Conservation (phyloP, 768 basidiomycete genomes). For the Suillus clintonianus region DNA sequence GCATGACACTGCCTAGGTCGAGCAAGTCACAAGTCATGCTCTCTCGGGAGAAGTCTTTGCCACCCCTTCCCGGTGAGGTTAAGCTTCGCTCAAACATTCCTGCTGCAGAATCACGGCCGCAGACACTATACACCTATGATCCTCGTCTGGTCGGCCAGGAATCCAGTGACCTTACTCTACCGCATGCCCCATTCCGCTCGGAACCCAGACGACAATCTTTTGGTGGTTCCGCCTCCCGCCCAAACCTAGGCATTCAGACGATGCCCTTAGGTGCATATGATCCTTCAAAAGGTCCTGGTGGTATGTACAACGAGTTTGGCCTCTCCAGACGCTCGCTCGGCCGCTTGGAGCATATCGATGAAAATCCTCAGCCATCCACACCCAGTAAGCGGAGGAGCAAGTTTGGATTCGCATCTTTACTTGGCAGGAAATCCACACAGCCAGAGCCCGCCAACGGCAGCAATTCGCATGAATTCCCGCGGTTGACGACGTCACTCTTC, state of each 20-base stretch:
- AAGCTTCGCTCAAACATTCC: slow-evolving; percentile 36
- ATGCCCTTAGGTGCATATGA: slow-evolving; percentile 44
- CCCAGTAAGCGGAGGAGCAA: slow-evolving; percentile 69
- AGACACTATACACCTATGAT: slow-evolving; percentile 66
- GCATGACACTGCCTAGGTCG: slow-evolving; percentile 30
- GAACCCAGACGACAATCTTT: slow-evolving; percentile 78
- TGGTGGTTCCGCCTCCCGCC: slow-evolving; percentile 60
- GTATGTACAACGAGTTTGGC: slow-evolving; percentile 76
- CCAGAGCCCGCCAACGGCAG: slow-evolving; percentile 34
- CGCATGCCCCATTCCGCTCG: slow-evolving; percentile 62
- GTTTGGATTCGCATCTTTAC: slow-evolving; percentile 66
- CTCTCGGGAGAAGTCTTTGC: slow-evolving; percentile 72
- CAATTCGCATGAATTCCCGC: slow-evolving; percentile 49
- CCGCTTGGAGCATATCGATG: slow-evolving; percentile 33
- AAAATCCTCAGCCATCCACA: slow-evolving; percentile 31
- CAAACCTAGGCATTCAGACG: slow-evolving; percentile 54
- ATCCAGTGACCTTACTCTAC: slow-evolving; percentile 55
- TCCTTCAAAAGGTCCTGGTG: slow-evolving; percentile 32
- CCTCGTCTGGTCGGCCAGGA: slow-evolving; percentile 48
- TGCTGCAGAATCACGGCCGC: slow-evolving; percentile 53
- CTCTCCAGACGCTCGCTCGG: slow-evolving; percentile 60
- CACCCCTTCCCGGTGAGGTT: slow-evolving; percentile 69
- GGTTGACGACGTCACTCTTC: slow-evolving; percentile 43
- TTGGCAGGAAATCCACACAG: slow-evolving; percentile 54
- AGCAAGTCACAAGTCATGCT: slow-evolving; percentile 23